These are phyloP conservation scores for Aspergillus luchuensis DNA, from an alignment of 2,329 filamentous ascomycete genomes.

Conservation along the genomic window DNA sequence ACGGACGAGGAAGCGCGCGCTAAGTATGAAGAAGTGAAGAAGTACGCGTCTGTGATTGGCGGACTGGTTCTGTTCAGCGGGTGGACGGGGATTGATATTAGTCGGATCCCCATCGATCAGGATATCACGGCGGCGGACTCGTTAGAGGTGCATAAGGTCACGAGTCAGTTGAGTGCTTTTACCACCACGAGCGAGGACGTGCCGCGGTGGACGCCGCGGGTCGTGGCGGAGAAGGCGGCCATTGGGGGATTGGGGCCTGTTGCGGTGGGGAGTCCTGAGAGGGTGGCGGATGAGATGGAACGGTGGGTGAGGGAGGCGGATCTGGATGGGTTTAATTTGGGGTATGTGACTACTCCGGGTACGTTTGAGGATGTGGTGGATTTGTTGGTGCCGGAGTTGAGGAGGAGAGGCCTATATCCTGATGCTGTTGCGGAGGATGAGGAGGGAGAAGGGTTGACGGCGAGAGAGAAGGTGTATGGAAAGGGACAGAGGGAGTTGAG, in stretches of 20 bases:
- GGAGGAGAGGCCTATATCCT: conserved; percentile 45
- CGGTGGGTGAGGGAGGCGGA: conserved; percentile 49
- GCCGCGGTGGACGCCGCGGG: conserved; percentile 49
- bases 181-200: conserved; percentile 53
- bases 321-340: conserved; percentile 48
- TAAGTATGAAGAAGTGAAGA: conserved; percentile 55
- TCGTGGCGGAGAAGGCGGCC: conserved; percentile 50
- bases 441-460: conserved; percentile 44
- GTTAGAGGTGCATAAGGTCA: conserved; percentile 55
- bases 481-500: conserved; percentile 59
- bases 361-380: conserved; percentile 57
- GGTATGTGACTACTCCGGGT: conserved; percentile 54
- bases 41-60: conserved; percentile 57
- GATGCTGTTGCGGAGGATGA: conserved; percentile 33
- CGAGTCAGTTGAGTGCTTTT: conserved; percentile 53
- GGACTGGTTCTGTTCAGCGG: conserved; percentile 59
- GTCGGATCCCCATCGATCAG: conserved; percentile 59
- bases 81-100: conserved; percentile 64
- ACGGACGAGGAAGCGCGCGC: conserved; percentile 57
- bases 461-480: conserved; percentile 64
- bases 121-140: conserved; percentile 58
- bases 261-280: conserved; percentile 48
- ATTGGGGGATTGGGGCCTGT: conserved; percentile 55
- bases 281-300: conserved; percentile 53
- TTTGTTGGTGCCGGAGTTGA: conserved; percentile 52